Evolutionary conservation across 306 rosid genomes (phyloP), one percentile per base, ranked within the genome.

Genomic region (Fagus sylvatica): DNA sequence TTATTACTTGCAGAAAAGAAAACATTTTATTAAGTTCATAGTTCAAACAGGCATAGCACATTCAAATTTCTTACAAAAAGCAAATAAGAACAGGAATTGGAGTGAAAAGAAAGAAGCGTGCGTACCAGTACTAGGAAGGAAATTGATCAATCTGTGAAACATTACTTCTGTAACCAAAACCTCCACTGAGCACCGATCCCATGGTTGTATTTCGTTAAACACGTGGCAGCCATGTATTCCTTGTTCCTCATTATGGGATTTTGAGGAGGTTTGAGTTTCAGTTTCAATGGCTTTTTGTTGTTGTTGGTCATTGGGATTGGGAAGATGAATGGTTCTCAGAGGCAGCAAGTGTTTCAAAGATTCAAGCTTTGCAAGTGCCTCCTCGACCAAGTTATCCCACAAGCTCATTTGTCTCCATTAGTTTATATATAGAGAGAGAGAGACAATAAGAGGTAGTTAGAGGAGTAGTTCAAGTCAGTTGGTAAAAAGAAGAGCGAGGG

Each of bases 111-210:
- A 67, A 34, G 7, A 67, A 67, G 10, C 54, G 9, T 39, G n/a
- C 64, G 7, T 87, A 90, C 96, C 96, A 8, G 94, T 76, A 65
- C 94, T 86, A 22, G 98, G 89, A 72, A 84, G 73, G 74, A 89
- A 93, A 69, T 69, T 74, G 82, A 92, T 79, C 98, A 96, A 94
- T 61, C 82, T 85, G 13, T 54, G 78, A 70, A 90, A 89, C 0
- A 97, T 90, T 64, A 80, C 2, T 66, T 89, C 86, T 0, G 84
- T 66, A 80, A 94, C 92, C 59, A 88, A 73, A 51, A 94, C 87
- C 83, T 89, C 87, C 34, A 92, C 90, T 56, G 97, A 88, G 36
- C 89, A 82, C 7, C 97, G 89, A 69, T 94, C 97, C 90, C 89
- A 83, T 0, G 51, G 91, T 73, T 82, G 97, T 96, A 92, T 87